Percentiles rank a stretch among this genome's conserved stretches.
Conservation (phyloP, 2,329 filamentous ascomycete species). For the Pestalotiopsis sp. region DNA sequence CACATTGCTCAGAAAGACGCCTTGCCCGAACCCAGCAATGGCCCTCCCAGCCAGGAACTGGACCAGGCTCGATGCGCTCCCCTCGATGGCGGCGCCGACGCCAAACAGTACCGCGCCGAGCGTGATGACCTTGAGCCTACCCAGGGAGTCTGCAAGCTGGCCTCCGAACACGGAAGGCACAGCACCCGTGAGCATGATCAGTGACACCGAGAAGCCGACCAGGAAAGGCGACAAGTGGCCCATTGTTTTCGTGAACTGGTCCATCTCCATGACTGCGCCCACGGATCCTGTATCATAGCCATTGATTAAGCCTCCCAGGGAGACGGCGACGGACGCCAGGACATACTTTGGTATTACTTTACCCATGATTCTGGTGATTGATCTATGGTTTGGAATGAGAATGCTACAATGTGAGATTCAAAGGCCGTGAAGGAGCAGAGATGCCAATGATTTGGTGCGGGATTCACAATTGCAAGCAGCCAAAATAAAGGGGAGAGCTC, state of each 20-base stretch:
- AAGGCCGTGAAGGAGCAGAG: too few relatives aligned
- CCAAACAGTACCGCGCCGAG: conserved; percentile 52
- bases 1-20: conserved; percentile 56
- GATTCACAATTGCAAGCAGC: too few relatives aligned
- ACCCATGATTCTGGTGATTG: not conserved
- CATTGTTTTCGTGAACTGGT: conserved; percentile 34
- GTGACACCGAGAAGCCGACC: conserved; percentile 59
- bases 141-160: conserved; percentile 50
- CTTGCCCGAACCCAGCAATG: conserved; percentile 59
- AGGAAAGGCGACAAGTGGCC: conserved; percentile 51
- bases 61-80: conserved; percentile 41
- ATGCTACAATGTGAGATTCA: too few relatives aligned
- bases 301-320: conserved; percentile 35
- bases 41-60: conserved; percentile 57
- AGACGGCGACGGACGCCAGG: conserved; percentile 29
- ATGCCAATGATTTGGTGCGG: too few relatives aligned
- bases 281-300: conserved; percentile 38
- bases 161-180: conserved; percentile 59
- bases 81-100: conserved; percentile 53
- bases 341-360: conserved; percentile 30
- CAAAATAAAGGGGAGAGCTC: too few relatives aligned
- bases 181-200: conserved; percentile 57
- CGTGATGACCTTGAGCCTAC: conserved; percentile 46
- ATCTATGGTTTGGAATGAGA: not conserved
- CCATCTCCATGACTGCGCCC: conserved; percentile 33